phyloP scores from a whole-genome alignment of 2,329 filamentous ascomycete species.

The Herpomyces periplanetae region DNA sequence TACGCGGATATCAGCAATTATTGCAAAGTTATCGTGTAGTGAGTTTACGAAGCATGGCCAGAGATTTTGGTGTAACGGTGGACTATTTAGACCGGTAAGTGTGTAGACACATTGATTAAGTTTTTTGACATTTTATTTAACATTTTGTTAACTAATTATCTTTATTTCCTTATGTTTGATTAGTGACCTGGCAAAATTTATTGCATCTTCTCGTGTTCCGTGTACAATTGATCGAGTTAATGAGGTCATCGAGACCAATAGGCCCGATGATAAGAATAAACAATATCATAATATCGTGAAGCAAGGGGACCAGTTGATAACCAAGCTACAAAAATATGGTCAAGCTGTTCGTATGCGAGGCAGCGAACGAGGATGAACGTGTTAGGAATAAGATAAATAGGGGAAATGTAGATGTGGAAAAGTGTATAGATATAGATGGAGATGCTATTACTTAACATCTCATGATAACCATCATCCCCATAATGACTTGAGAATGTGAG shows the following conservation, averaged over 20 bases:
- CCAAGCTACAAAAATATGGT: conserved; percentile 95
- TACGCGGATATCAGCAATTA: conserved; percentile 80
- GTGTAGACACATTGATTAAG: conserved; percentile 1
- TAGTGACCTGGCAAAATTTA: conserved; percentile 82
- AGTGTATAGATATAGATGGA: no score
- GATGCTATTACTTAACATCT: no score
- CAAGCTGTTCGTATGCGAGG: conserved; percentile 76
- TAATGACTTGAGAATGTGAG: no score
- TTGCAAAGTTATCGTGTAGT: conserved; percentile 91
- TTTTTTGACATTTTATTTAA: conserved; percentile 1
- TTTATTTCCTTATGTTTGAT: conserved; percentile 3
- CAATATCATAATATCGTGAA: conserved; percentile 94
- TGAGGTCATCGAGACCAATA: conserved; percentile 87
- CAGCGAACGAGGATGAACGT: conserved; percentile 37
- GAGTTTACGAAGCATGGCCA: conserved; percentile 83
- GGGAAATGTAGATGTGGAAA: no score
- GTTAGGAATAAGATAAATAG: no score
- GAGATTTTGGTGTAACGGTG: conserved; percentile 78
- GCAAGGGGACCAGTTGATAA: conserved; percentile 88
- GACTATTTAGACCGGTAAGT: conserved; percentile 73
- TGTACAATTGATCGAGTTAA: conserved; percentile 93
- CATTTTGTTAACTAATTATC: neutral
- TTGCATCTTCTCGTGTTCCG: conserved; percentile 62
- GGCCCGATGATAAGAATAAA: conserved; percentile 96
- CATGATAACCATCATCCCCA: no score